Evolutionary conservation across 495 filamentous ascomycete species (phyloP), one percentile per base, ranked within the genome.

Genomic region (Podospora appendiculata): DNA sequence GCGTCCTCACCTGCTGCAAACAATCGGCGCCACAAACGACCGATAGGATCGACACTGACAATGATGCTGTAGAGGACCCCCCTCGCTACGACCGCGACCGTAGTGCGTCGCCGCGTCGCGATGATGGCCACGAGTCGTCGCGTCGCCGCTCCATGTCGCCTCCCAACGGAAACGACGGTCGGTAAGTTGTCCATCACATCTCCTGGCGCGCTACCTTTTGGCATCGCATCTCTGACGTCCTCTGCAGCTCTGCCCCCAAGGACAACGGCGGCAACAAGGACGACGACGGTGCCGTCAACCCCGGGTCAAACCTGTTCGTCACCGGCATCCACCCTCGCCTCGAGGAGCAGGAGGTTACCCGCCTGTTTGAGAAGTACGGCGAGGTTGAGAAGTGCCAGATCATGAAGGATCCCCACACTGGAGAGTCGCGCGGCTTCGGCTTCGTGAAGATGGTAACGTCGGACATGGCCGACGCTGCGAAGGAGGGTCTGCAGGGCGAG

Each of bases 361-460:
- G 89, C 70, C 85, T 99, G 41, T 99, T 97, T 62, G 90, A 95
- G 73, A 99, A 97, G 73, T 97, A 96, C 59, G 93, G 93, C 59
- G 88, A 92, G 67, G 93, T 99, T 35, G 92, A 96, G 73, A 96
- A 94, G 74, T 96, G 91, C 76, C 93, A 96, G 60, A 99, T 99
- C 78, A 97, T 99, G 94, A 79, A 90, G 62, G 94, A 97, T 67
- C 93, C 93, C 51, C 94, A 97, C 70, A 91, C 87, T 58, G 91
- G 95, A 74, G 94, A 97, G 72, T 96, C 90, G 57, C 94, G 93
- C 76, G 93, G 93, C 59, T 99, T 99, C 59, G 93, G 94, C 51
- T 99, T 99, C 75, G 94, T 99, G 67, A 97, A 97, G 78, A 96
- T 97, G 91, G 82, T 85, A 40, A 95, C 89, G 53, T 79, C 86